Conservation (phyloP, 2,329 filamentous ascomycete species). For the Clonostachys rhizophaga region DNA sequence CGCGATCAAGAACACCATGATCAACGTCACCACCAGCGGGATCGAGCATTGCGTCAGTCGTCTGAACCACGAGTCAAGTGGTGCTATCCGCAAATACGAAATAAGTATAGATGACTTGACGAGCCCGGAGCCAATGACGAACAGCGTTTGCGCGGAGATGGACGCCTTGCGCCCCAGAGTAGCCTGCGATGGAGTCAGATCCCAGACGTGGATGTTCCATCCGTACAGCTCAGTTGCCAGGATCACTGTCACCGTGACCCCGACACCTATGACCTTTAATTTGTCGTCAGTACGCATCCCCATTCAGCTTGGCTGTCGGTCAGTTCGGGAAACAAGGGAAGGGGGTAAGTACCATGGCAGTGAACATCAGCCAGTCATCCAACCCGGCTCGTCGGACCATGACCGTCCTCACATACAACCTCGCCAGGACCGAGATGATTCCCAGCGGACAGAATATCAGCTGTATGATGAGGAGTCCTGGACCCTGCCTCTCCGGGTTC, state of each 20-base stretch:
- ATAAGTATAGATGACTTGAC: constrained; percentile 33
- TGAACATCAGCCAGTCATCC: constrained; percentile 37
- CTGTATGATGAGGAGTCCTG: constrained; percentile 28
- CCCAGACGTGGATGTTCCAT: constrained; percentile 31
- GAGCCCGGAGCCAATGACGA: constrained; percentile 27
- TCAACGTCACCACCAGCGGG: constrained; percentile 15
- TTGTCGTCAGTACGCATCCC: background rate
- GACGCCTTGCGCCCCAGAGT: constrained; percentile 26
- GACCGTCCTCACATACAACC: constrained; percentile 27
- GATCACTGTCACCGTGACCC: constrained; percentile 24
- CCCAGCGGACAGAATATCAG: constrained; percentile 24
- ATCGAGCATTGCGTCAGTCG: constrained; percentile 19
- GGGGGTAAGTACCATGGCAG: constrained; percentile 18
- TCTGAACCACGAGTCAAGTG: constrained; percentile 20
- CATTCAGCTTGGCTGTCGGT: background rate
- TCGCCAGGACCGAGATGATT: constrained; percentile 22
- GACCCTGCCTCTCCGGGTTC: constrained; percentile 28
- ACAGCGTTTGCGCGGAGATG: constrained; percentile 30
- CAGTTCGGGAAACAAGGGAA: background rate
- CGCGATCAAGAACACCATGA: constrained; percentile 22
- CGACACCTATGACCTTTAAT: constrained; percentile 22
- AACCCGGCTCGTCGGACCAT: constrained; percentile 23
- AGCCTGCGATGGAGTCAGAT: constrained; percentile 17
- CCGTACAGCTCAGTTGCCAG: constrained; percentile 26
- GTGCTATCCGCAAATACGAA: constrained; percentile 32